phyloP scores from a whole-genome alignment of 306 rosid genomes.

The Astragalus glycyphyllos region DNA sequence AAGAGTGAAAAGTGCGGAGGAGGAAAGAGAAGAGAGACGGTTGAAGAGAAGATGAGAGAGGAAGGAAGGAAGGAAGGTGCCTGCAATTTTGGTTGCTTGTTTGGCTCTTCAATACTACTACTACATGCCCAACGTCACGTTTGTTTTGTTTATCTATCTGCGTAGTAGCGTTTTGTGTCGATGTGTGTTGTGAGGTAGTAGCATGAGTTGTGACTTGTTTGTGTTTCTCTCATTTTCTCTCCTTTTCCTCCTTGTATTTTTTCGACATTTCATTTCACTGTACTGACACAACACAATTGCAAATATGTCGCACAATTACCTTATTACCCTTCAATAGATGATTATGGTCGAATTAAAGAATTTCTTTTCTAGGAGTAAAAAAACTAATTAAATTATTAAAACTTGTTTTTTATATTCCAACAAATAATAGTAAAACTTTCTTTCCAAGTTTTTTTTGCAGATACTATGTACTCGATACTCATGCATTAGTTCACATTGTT shows the following conservation, averaged over 20 bases:
- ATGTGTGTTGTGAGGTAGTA: slow-evolving; percentile 8
- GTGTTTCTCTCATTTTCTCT: neutral
- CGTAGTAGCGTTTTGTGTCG: slow-evolving; percentile 40
- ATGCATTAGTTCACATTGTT: no score
- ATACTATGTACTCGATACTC: no score
- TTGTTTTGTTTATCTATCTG: slow-evolving; percentile 5
- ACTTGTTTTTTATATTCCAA: no score
- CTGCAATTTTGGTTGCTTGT: slow-evolving; percentile 33
- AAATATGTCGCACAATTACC: no score
- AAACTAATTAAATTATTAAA: no score
- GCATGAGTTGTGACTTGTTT: slow-evolving; percentile 25
- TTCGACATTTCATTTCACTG: no score
- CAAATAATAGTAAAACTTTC: no score
- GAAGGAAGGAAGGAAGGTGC: slow-evolving; percentile 1
- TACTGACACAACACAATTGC: no score
- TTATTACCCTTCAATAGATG: no score
- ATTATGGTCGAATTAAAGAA: no score
- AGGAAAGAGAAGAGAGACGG: neutral
- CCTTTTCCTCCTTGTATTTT: neutral
- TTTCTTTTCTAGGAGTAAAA: no score
- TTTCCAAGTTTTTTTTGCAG: no score
- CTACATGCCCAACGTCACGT: slow-evolving; percentile 21
- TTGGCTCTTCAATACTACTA: neutral
- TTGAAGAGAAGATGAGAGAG: slow-evolving; percentile 27
- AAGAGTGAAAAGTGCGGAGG: slow-evolving; percentile 1